Conservation (phyloP, 495 filamentous ascomycete genomes). For the Monascus purpureus region DNA sequence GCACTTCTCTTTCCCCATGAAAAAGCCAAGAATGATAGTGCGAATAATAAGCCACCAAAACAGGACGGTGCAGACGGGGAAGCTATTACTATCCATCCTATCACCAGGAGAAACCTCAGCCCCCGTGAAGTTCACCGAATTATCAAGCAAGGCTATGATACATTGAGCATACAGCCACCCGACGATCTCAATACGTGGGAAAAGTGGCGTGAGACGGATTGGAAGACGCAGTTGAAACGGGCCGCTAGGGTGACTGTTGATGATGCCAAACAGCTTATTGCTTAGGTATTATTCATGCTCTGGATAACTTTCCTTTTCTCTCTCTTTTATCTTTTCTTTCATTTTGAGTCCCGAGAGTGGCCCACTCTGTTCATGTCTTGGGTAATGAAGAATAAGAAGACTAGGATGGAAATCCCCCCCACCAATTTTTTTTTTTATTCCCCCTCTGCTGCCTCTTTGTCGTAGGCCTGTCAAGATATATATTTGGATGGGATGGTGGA, state of each 20-base stretch:
- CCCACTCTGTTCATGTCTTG: no score
- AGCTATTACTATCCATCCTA: conserved; percentile 16
- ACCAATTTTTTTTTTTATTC: no score
- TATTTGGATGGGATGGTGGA: no score
- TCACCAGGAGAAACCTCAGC: conserved; percentile 48
- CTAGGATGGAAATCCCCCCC: no score
- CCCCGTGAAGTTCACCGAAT: conserved; percentile 76
- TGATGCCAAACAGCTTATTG: conserved; percentile 29
- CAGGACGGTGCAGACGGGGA: conserved; percentile 7
- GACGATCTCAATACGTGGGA: conserved; percentile 75
- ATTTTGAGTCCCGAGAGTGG: no score
- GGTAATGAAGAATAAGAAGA: no score
- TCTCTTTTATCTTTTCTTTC: no score
- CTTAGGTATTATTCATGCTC: conserved; percentile 8
- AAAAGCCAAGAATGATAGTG: conserved; percentile 19
- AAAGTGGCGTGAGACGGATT: conserved; percentile 52
- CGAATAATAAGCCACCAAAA: conserved; percentile 10
- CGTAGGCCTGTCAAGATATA: no score
- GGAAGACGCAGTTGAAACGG: conserved; percentile 63
- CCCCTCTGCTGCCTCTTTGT: no score
- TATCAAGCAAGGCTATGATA: conserved; percentile 94
- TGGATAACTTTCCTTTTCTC: no score
- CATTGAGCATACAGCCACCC: conserved; percentile 69
- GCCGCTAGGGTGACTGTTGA: conserved; percentile 60
- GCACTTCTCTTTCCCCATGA: conserved; percentile 53